These are phyloP conservation scores for Escovopsis sp. DNA, from an alignment of 2,329 filamentous ascomycete species.

Conservation along the genomic window DNA sequence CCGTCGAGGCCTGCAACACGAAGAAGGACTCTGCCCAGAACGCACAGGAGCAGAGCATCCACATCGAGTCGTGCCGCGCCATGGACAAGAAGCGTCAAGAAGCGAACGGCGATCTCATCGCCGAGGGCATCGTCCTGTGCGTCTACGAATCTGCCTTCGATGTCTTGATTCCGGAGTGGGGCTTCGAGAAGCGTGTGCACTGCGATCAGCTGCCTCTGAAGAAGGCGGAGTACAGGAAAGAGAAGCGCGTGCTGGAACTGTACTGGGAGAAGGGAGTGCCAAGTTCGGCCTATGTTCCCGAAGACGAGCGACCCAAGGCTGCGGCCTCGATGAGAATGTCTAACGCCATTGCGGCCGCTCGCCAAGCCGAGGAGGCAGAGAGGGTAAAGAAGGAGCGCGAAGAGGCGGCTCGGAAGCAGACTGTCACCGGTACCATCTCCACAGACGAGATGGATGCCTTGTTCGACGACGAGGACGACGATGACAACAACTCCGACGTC, in stretches of 20 bases:
- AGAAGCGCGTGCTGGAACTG: constrained; percentile 82
- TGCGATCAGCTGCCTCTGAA: constrained; percentile 95
- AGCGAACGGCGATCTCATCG: constrained; percentile 79
- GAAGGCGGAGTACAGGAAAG: constrained; percentile 99
- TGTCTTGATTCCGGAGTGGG: constrained; percentile 93
- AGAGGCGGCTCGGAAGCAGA: constrained; percentile 82
- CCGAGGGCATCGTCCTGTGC: constrained; percentile 88
- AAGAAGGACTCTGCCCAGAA: constrained; percentile 98
- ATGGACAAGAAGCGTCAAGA: constrained; percentile 90
- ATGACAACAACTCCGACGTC: constrained; percentile 73
- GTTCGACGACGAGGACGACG: constrained; percentile 77
- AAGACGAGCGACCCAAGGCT: constrained; percentile 88
- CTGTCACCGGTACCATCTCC: constrained; percentile 86
- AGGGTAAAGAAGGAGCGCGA: constrained; percentile 74
- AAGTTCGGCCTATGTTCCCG: constrained; percentile 87
- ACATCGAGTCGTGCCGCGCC: constrained; percentile 90
- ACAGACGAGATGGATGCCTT: constrained; percentile 89
- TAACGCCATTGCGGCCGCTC: constrained; percentile 61
- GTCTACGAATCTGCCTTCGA: constrained; percentile 99
- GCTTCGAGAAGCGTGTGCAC: constrained; percentile 98
- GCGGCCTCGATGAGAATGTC: constrained; percentile 57
- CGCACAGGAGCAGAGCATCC: constrained; percentile 95
- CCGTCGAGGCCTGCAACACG: constrained; percentile 88
- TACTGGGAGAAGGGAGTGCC: constrained; percentile 99
- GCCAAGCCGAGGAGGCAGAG: constrained; percentile 70